Percentiles rank a stretch among this genome's conserved stretches.
These are phyloP conservation scores for Luvunga scandens DNA, from an alignment of 345 rosid species.

Conservation along the genomic window DNA sequence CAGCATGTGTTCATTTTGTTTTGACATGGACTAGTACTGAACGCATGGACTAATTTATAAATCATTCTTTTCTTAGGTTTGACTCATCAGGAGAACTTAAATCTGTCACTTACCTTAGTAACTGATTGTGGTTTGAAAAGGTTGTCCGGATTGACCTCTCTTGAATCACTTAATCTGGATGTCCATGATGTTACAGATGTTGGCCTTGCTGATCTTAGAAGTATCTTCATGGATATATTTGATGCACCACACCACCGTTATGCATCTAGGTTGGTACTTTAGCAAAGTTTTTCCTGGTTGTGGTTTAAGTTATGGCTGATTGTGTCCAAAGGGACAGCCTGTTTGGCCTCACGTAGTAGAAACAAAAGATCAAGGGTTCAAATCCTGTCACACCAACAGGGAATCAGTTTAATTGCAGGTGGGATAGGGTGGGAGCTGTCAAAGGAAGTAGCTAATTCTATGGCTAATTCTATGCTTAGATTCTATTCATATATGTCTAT, in stretches of 20 bases:
- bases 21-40: background rate
- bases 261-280: background rate
- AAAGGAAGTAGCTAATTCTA: too few species aligned
- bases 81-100: constrained; percentile 49
- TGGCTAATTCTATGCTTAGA: too few species aligned
- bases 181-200: constrained; percentile 47
- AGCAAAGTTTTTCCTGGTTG: background rate
- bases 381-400: too few species aligned
- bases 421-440: too few species aligned
- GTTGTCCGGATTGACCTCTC: constrained; percentile 46
- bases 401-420: too few species aligned
- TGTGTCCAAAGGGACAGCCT: background rate
- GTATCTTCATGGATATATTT: constrained; percentile 10
- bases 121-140: constrained; percentile 48
- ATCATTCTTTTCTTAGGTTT: constrained; percentile 31
- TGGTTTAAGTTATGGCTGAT: background rate
- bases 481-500: too few species aligned
- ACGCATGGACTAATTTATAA: constrained; percentile 2
- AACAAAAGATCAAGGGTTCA: too few species aligned
- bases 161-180: constrained; percentile 61
- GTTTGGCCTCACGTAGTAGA: too few species aligned
- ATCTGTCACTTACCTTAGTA: constrained; percentile 52
- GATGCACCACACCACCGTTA: background rate
- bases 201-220: constrained; percentile 54
- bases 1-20: background rate